Base-by-base conservation (phyloP, 495 filamentous ascomycete species). In the Penicillium cataractarum region DNA sequence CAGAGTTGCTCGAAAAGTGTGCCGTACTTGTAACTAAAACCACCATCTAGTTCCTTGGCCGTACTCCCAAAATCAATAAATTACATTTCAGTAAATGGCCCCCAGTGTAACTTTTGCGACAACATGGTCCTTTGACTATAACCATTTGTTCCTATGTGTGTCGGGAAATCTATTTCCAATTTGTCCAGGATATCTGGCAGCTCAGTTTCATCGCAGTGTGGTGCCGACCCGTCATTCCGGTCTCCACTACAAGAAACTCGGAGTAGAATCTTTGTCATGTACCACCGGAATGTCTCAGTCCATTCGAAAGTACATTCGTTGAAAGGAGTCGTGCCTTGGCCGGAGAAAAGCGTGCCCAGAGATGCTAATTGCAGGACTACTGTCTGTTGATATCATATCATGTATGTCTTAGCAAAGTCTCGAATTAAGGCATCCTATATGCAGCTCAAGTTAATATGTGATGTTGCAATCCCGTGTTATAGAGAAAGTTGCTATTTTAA, bases 151-250 rank as follows among this genome's bases (percentile, higher is more conserved):
- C 19, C 6, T 19, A 22, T 22, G 19, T 10, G 5, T 15, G 44
- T 12, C 10, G 7, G 46, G 6, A 6, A 6, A 3, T n/a, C 15
- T 21, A 17, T 57, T 57, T 29, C 26, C 24, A 46, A 46, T 46
- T 17, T 7, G 39, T 24, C 55, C 39, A 46, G 40, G 37, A 24
- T 31, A 8, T 22, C 13, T 2, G 12, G 2, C 6, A 6, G 10
- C 33, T 40, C 33, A 17, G 58, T 60, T 60, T 22, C 58, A 60
- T 60, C 24, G 58, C 48, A 60, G 58, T 44, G 52, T 62, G n/a
- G 46, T 62, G 35, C 22, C 10, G 42, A 22, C 27, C 29, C 53
- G 6, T 26, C 31, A 35, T 12, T 46, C 19, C 6, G 42, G 35
- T 51, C 39, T 21, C 32, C 6, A 21, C 42, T 40, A 33, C 39